These are phyloP conservation scores for Zopfochytrium polystomum DNA, from an alignment of 371 early-diverging fungal species.

Conservation along the genomic window DNA sequence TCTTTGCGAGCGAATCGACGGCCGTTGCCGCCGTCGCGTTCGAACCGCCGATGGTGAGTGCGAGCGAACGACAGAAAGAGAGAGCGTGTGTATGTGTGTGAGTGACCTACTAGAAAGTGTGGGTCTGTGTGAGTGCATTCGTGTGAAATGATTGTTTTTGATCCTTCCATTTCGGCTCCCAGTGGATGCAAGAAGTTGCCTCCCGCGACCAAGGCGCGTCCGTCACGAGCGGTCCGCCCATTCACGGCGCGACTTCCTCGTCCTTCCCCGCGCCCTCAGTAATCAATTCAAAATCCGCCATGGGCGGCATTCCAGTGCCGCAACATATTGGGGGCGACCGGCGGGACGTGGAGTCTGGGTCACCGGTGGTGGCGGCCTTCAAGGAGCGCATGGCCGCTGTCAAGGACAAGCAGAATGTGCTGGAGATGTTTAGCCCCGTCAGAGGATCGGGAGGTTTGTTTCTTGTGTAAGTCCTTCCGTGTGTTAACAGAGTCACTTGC, in stretches of 20 bases:
- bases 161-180: conserved; percentile 19
- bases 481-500: too few species aligned
- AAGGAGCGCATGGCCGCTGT: conserved; percentile 29
- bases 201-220: conserved; percentile 16
- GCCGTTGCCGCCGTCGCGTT: conserved; percentile 24
- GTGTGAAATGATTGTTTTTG: not conserved
- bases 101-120: too few species aligned
- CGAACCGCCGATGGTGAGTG: conserved; percentile 32
- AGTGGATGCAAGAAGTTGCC: conserved; percentile 44
- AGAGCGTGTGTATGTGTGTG: too few species aligned
- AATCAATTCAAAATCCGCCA: too few species aligned
- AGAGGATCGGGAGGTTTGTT: too few species aligned
- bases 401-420: conserved; percentile 15
- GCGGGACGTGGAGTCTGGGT: conserved; percentile 4
- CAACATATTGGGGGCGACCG: not conserved
- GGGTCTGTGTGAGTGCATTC: too few species aligned
- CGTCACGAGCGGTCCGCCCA: too few species aligned
- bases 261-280: too few species aligned
- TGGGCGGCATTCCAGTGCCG: not conserved
- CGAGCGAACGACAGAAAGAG: too few species aligned
- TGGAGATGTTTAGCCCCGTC: conserved; percentile 54
- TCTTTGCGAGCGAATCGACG: conserved; percentile 7
- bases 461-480: too few species aligned
- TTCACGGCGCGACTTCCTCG: too few species aligned
- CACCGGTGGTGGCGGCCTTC: conserved; percentile 23